phyloP scores from a whole-genome alignment of 2,329 filamentous ascomycete genomes.

The Exophiala oligosperma region DNA sequence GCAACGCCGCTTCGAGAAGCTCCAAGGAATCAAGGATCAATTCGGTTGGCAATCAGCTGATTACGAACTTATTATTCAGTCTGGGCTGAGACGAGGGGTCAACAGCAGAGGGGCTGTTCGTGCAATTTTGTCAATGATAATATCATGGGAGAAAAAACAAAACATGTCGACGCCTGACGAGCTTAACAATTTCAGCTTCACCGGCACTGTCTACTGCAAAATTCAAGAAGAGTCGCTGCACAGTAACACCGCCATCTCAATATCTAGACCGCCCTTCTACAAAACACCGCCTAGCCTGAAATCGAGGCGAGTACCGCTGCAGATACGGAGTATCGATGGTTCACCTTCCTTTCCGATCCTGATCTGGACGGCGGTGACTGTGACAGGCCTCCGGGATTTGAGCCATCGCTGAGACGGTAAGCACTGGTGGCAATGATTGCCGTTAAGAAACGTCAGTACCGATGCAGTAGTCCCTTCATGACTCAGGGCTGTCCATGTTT shows the following conservation, averaged over 20 bases:
- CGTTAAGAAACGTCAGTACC: no score
- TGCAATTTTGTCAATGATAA: neutral
- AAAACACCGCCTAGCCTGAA: neutral
- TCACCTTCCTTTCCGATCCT: no score
- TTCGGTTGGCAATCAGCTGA: constrained; percentile 11
- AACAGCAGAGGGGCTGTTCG: neutral
- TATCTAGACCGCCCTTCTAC: neutral
- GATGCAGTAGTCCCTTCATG: no score
- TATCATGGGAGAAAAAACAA: neutral
- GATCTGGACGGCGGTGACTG: no score
- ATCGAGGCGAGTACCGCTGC: neutral
- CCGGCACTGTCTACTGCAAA: no score
- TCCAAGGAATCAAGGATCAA: constrained; percentile 8
- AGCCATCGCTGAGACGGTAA: no score
- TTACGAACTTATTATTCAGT: neutral
- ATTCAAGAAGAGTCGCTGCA: no score
- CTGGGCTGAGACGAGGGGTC: neutral
- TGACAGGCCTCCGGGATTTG: no score
- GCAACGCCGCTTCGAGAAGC: constrained; percentile 17
- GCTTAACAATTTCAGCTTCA: no score
- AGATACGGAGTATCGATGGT: neutral
- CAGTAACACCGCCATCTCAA: neutral
- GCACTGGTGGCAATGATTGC: no score
- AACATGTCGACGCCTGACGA: neutral
- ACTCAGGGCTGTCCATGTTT: no score